Base-by-base conservation (phyloP, 495 filamentous ascomycete genomes). In the Cercophora samala region DNA sequence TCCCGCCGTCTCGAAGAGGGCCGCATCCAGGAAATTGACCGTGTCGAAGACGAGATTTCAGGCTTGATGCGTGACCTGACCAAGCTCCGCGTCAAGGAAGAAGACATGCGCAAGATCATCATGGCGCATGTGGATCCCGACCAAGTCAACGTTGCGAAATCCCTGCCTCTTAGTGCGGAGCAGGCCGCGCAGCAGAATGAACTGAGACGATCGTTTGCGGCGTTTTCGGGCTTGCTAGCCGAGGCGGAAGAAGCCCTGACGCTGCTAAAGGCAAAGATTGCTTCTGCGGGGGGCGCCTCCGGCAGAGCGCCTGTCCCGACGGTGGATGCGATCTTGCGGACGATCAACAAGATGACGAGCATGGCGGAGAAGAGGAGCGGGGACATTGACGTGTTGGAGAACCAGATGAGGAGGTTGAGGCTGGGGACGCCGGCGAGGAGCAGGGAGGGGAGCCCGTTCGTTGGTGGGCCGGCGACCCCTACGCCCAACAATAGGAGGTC, bases 351-450 rank as follows among this genome's bases (percentile, higher is more conserved):
- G 64, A 91, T 99, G 87, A 98, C 93, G 62, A 86, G 79, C 66
- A 96, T 97, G 91, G 89, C 89, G 0, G 91, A 97, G 80, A 89
- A 88, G 77, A 90, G 75, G 73, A 92, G 89, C 75, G 89, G 87
- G 58, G 95, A 98, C 69, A 88, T 98, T 59, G 92, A 96, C 75
- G 86, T 96, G 13, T 83, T 98, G 26, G 95, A 97, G 75, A 85
- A 86, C 46, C 91, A 96, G 69, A 88, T 98, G 80, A 85, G 87
- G 26, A 88, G 86, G 61, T 80, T 96, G 9, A 83, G 90, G 3
- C 74, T 93, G 5, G 74, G 82, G 0, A 80, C 81, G 1, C 67
- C 65, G 3, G 18, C 77, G 58, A 68, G 82, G 66, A 87, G 88
- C 76, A 77, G 86, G 76, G 82, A 89, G 72, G 73, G 84, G 62